Base-by-base conservation (phyloP, 192 early-diverging fungal genomes). In the Umbelopsis vinacea region DNA sequence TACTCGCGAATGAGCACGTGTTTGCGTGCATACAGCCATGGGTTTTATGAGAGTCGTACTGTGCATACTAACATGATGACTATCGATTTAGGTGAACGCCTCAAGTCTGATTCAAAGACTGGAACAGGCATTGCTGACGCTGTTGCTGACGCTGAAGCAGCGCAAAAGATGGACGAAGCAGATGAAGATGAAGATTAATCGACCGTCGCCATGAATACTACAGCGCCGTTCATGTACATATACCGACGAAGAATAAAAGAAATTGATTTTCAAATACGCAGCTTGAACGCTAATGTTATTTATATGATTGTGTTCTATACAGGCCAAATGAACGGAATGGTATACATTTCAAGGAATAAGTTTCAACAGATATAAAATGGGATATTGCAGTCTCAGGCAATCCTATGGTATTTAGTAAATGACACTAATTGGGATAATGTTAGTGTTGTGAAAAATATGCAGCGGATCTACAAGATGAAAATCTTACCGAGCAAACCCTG, bases 101-200 rank as follows among this genome's bases (percentile, higher is more conserved):
- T 83, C 15, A 55, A 73, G 26, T 43, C 38, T 29, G 80, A 78
- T 23, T 23, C 70, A n/a, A 70, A 66, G n/a, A 14, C 67, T 10
- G 66, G 19, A 4, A 40, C 73, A 35, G 73, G 75, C 60, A 38
- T 83, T 19, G 78, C 73, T 63, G 81, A 83, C 54, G 78, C 73
- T 12, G 78, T 83, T 21, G 73, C 77, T 43, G 70, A 79, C 38
- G 77, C 70, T 24, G 77, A 74, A 60, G 71, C 77, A 11, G 63
- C 74, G 35, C 77, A 79, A 69, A 70, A 71, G 22, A 52, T 79
- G 38, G 69, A 68, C n/a, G 57, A 63, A 22, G 57, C 57, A 11
- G 57, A 63, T 19, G 33, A 37, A n/a, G 57, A 63, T 37, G 57
- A 63, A 11, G 26, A 63, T 35, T 63, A 63, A n/a, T 14, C 12